Conservation (phyloP, 345 rosid species). For the Eucalyptus curtisii region DNA sequence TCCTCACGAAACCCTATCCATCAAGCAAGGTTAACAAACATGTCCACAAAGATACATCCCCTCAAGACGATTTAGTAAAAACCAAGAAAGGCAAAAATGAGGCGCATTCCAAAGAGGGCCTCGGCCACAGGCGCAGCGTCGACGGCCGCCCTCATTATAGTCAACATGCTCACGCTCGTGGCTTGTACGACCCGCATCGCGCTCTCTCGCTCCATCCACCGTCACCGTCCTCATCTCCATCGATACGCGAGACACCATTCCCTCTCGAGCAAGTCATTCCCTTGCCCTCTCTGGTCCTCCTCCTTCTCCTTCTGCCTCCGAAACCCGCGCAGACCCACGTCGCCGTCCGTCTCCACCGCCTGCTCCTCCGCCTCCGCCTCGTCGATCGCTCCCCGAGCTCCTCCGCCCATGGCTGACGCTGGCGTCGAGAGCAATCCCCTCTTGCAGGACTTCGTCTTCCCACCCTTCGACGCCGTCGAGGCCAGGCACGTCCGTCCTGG, state of each 20-base stretch:
- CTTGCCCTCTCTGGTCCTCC: constrained; percentile 13
- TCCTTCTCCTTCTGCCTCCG: constrained; percentile 10
- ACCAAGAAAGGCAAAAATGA: background rate
- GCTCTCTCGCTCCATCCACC: background rate
- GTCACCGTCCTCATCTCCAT: background rate
- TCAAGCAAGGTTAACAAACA: background rate
- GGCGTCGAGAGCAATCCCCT: constrained; percentile 49
- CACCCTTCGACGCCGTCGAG: constrained; percentile 59
- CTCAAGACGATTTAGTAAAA: background rate
- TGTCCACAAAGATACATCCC: background rate
- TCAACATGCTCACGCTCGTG: background rate
- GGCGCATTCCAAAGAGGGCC: background rate
- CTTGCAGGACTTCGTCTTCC: constrained; percentile 57
- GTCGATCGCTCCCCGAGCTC: background rate
- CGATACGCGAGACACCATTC: background rate
- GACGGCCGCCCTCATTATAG: background rate
- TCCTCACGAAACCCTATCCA: background rate
- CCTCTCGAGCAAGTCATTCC: background rate
- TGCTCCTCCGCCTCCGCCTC: background rate
- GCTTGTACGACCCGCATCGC: background rate
- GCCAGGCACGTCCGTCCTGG: constrained; percentile 73
- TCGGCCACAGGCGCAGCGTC: background rate
- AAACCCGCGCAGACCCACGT: background rate
- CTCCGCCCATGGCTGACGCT: constrained; percentile 11
- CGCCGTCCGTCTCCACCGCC: background rate